A percentile compares a stretch with the other conserved stretches of the same genome.
Evolutionary conservation across 1,284 basidiomycete species (phyloP).

Genomic region (Leccinum huronense): DNA sequence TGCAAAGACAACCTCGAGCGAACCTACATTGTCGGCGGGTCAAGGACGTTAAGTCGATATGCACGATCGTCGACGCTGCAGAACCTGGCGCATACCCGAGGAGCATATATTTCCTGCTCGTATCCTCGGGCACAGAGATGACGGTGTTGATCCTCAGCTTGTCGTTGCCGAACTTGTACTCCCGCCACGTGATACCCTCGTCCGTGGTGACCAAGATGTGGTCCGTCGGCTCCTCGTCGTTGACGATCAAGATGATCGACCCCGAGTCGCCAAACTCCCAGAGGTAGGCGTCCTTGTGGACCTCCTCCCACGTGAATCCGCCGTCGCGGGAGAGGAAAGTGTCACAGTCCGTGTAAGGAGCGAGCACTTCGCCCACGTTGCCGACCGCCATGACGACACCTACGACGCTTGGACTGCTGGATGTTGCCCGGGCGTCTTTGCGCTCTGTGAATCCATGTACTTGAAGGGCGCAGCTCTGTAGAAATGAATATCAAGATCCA

Average conservation of each 20-base stretch:
- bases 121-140: conserved; percentile 89
- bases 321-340: conserved; percentile 96
- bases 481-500: conserved; percentile 4
- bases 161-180: conserved; percentile 80
- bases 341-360: conserved; percentile 84
- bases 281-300: conserved; percentile 96
- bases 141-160: conserved; percentile 77
- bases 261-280: conserved; percentile 99
- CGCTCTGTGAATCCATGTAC: conserved; percentile 97
- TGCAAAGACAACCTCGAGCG: neutral
- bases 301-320: conserved; percentile 97
- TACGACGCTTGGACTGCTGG: conserved; percentile 87
- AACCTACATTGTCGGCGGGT: conserved; percentile 72
- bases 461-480: conserved; percentile 81
- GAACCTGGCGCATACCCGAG: conserved; percentile 64
- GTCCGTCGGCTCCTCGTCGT: conserved; percentile 93
- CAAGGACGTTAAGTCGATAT: conserved; percentile 87
- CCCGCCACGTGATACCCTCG: conserved; percentile 85
- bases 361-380: conserved; percentile 88
- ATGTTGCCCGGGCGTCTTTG: conserved; percentile 85
- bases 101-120: conserved; percentile 87
- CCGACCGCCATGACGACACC: conserved; percentile 96
- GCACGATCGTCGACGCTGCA: conserved; percentile 64
- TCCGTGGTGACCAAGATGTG: conserved; percentile 86
- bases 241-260: conserved; percentile 88